A percentile compares a stretch with the other conserved stretches of the same genome.
Conservation (phyloP, 108 stramenopile genomes). For the Conticribra guillardii region DNA sequence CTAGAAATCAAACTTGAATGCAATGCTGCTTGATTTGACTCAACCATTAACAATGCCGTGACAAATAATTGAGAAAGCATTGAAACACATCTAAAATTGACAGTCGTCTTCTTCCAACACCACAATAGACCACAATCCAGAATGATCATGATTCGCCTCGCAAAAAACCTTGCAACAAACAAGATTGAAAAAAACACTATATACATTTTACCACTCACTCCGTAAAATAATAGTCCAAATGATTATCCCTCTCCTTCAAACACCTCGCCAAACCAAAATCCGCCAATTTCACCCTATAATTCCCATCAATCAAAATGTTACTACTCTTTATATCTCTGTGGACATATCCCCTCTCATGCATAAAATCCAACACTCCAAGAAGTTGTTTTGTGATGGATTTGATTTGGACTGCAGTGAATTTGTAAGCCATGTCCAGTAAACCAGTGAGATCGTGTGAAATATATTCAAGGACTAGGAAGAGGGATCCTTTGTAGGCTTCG, state of each 20-base stretch:
- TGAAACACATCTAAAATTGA: too few relatives aligned
- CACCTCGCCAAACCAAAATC: conserved; percentile 92
- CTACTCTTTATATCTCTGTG: conserved; percentile 72
- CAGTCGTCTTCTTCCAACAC: too few relatives aligned
- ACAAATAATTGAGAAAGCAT: too few relatives aligned
- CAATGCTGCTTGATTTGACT: too few relatives aligned
- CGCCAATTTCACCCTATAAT: conserved; percentile 85
- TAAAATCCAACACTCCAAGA: conserved; percentile 73
- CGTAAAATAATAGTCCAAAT: too few relatives aligned
- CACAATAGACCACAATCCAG: too few relatives aligned
- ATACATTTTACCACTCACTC: too few relatives aligned
- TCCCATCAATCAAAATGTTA: conserved; percentile 88
- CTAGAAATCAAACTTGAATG: too few relatives aligned
- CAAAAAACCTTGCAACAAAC: too few relatives aligned
- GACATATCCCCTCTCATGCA: conserved; percentile 81
- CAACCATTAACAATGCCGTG: too few relatives aligned
- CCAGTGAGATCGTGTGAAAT: conserved; percentile 85
- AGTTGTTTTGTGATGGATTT: conserved; percentile 79
- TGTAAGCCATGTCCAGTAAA: conserved; percentile 78
- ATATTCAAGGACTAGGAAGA: conserved; percentile 85
- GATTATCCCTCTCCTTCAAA: conserved; percentile 50
- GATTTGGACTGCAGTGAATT: conserved; percentile 72
- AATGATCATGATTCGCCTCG: too few relatives aligned
- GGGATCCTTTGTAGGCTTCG: conserved; percentile 83
- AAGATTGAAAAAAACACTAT: too few relatives aligned